These are phyloP conservation scores for Ceratocystis diversiconidia DNA, from an alignment of 2,329 filamentous ascomycete genomes.

Conservation along the genomic window DNA sequence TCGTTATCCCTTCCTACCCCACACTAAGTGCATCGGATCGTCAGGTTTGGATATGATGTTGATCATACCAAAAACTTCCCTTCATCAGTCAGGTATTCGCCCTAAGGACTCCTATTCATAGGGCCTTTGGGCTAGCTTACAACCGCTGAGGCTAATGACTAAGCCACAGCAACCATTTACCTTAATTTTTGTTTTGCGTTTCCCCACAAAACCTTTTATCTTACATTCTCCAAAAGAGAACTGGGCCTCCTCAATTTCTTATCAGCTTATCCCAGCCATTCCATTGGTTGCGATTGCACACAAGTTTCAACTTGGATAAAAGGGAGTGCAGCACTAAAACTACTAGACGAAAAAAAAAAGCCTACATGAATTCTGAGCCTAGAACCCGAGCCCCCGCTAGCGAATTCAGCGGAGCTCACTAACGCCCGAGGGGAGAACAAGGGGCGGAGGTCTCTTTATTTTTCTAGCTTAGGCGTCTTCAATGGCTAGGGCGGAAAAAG, in stretches of 20 bases:
- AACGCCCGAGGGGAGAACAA: neutral
- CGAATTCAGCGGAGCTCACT: neutral
- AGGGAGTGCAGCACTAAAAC: too few relatives aligned
- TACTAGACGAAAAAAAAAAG: neutral
- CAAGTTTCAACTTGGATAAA: neutral
- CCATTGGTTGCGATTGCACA: neutral
- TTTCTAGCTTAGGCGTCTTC: neutral
- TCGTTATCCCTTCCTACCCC: neutral
- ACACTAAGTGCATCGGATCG: conserved; percentile 4
- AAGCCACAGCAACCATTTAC: too few relatives aligned
- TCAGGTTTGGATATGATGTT: neutral
- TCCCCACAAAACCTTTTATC: too few relatives aligned
- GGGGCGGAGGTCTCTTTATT: neutral
- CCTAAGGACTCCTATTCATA: neutral
- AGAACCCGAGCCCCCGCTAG: neutral
- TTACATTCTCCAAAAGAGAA: neutral
- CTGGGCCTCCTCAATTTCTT: neutral
- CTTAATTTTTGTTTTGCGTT: too few relatives aligned
- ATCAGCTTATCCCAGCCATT: neutral
- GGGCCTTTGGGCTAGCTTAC: too few relatives aligned
- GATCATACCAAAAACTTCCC: conserved; percentile 2
- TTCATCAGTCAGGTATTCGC: neutral
- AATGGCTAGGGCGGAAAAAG: too few relatives aligned
- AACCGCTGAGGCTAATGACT: too few relatives aligned
- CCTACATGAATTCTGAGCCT: neutral